Conservation (phyloP, 768 basidiomycete genomes). For the Rhodotorula diobovata region DNA sequence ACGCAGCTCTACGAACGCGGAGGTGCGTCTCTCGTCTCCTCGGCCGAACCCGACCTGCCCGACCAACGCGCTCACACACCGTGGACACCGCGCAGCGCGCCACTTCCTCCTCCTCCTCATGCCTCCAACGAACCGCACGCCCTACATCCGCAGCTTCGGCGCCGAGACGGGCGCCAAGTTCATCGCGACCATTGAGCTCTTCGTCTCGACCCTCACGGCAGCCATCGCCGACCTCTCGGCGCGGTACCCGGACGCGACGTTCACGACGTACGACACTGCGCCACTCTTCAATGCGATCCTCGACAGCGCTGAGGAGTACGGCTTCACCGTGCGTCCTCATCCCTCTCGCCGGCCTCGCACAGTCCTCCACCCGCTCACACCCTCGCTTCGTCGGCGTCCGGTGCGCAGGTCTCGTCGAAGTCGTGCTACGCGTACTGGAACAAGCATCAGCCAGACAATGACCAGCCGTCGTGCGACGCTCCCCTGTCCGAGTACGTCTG, state of each 20-base stretch:
- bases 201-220: background rate
- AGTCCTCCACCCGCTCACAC: too few species aligned
- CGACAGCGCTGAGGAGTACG: background rate
- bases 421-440: background rate
- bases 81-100: background rate
- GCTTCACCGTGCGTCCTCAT: background rate
- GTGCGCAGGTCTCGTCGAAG: background rate
- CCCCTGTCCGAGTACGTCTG: background rate
- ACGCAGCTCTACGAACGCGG: background rate
- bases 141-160: constrained; percentile 4
- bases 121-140: constrained; percentile 14
- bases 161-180: background rate
- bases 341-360: too few species aligned
- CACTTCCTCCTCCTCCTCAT: constrained; percentile 26
- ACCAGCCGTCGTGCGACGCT: background rate
- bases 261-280: constrained; percentile 17
- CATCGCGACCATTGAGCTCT: background rate
- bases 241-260: background rate
- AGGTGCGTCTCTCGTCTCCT: background rate
- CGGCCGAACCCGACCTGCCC: too few species aligned
- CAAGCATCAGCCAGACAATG: background rate
- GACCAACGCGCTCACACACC: background rate
- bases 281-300: constrained; percentile 21
- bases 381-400: too few species aligned
- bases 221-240: background rate